Evolutionary conservation across 139 green algal genomes (phyloP), one percentile per base, ranked within the genome.

Genomic region (Eudorina sp.): DNA sequence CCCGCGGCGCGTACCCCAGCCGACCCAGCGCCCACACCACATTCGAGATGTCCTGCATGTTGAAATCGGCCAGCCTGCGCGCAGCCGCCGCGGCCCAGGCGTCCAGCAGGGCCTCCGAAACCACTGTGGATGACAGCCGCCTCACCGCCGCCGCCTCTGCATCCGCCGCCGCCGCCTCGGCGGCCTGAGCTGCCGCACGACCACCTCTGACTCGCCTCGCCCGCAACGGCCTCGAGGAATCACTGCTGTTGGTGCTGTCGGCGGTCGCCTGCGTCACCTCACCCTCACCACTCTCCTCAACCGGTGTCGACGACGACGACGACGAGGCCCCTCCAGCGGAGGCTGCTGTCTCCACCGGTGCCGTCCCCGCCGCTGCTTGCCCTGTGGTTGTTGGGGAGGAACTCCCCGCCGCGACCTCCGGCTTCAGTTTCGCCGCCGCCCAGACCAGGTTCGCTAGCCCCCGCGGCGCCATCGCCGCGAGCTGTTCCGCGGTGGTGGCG

Each of bases 1-100:
- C 41, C 1, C 13, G 7, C 5, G 81, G 81, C 45, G 31, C 31
- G 45, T 69, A 78, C 21, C 46, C 46, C 62, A 87, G 81, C 16
- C 64, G 81, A 0, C 81, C 81, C 81, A 87, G 46, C n/a, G 81
- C 81, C 81, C 81, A 87, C 19, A 75, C 21, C 31, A 66, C 34
- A 60, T 87, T 87, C 31, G 80, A 86, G 11, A 86, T 55, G 62
- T 86, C 80, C n/a, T 81, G 62, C 81, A 79, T 78, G 60, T n/a
- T 79, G 45, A 87, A 68, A 4, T 21, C 23, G 21, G 45, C 38
- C 21, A 78, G 31, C 64, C 68, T 66, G 34, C 45, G 2, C 4
- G 19, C 31, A 21, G 64, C 34, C 0, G 81, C 81, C 9, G 23
- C 62, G 21, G 81, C 64, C 81, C 81, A 87, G 31, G 62, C 64